These are phyloP conservation scores for Phaeosphaeriaceae sp. DNA, from an alignment of 2,329 filamentous ascomycete genomes.

Conservation along the genomic window DNA sequence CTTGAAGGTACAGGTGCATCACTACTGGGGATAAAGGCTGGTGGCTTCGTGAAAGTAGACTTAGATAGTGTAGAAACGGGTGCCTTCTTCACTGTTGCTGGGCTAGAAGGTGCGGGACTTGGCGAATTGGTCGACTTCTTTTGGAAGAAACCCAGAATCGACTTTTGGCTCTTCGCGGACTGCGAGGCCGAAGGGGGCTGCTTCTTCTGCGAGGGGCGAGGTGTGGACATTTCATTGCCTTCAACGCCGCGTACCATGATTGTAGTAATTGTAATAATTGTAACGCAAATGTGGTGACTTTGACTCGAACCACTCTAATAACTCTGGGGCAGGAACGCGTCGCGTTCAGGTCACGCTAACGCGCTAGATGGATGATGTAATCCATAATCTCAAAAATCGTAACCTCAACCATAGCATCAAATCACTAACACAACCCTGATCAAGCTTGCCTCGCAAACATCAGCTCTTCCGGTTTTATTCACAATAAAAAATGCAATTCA, in stretches of 20 bases:
- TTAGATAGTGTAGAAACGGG: conserved; percentile 36
- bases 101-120: conserved; percentile 42
- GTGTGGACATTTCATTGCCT: conserved; percentile 55
- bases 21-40: conserved; percentile 71
- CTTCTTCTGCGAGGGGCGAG: conserved; percentile 55
- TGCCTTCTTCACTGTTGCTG: conserved; percentile 35
- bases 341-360: conserved; percentile 7
- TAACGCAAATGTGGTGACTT: background rate
- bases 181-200: conserved; percentile 54
- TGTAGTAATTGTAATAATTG: no score
- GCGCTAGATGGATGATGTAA: background rate
- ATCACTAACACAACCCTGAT: no score
- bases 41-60: conserved; percentile 40
- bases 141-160: conserved; percentile 81
- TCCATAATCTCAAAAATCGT: background rate
- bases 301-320: background rate
- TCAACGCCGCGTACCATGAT: conserved; percentile 55
- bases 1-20: conserved; percentile 72
- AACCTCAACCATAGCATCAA: background rate
- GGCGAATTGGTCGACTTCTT: conserved; percentile 62
- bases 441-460: no score
- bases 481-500: no score
- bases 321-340: conserved; percentile 6
- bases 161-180: conserved; percentile 67
- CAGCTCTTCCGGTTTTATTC: no score